phyloP scores from a whole-genome alignment of 2,329 filamentous ascomycete genomes.

The Beauveria rudraprayagi region DNA sequence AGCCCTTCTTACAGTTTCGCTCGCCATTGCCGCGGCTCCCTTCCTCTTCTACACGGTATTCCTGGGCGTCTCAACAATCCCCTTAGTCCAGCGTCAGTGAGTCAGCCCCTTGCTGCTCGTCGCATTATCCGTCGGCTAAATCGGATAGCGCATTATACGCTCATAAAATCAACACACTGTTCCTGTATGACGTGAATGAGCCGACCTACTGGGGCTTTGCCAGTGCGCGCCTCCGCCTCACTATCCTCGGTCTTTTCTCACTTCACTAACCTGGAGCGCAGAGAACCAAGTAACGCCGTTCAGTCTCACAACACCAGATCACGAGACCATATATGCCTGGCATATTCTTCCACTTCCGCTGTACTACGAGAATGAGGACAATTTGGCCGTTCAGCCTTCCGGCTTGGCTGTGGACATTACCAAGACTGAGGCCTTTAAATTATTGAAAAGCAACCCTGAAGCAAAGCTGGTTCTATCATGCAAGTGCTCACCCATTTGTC shows the following conservation, averaged over 20 bases:
- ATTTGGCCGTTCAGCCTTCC: conserved; percentile 43
- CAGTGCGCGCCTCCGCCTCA: conserved; percentile 39
- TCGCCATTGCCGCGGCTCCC: conserved; percentile 49
- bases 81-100: conserved; percentile 74
- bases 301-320: conserved; percentile 64
- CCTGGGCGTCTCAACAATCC: conserved; percentile 57
- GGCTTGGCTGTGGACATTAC: conserved; percentile 48
- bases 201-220: conserved; percentile 83
- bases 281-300: conserved; percentile 88
- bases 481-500: conserved; percentile 26
- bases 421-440: conserved; percentile 47
- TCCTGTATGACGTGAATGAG: conserved; percentile 64
- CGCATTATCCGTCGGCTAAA: neutral
- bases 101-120: conserved; percentile 19
- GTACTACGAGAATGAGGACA: conserved; percentile 63
- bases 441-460: conserved; percentile 55
- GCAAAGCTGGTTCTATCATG: conserved; percentile 58
- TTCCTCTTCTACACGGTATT: conserved; percentile 59
- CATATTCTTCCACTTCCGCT: conserved; percentile 75
- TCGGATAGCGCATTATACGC: conserved; percentile 66
- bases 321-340: conserved; percentile 78
- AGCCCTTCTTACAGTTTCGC: conserved; percentile 20
- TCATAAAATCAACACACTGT: conserved; percentile 66
- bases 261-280: conserved; percentile 25
- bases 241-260: neutral